Evolutionary conservation across 1,284 basidiomycete genomes (phyloP), one percentile per base, ranked within the genome.

Genomic region (Volvariella volvacea): DNA sequence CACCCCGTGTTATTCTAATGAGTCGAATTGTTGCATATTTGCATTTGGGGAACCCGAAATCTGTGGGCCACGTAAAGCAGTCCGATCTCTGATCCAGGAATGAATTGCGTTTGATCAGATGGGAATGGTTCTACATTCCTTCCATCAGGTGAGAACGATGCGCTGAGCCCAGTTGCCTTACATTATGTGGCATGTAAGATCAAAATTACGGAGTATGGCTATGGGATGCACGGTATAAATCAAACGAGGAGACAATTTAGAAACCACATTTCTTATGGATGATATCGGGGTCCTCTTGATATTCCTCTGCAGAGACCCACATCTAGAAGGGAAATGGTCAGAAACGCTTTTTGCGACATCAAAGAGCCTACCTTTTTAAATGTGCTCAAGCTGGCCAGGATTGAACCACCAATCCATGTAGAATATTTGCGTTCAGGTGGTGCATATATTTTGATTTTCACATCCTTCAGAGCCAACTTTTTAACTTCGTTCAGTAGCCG

Each of bases 381-480:
- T 16, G 96, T 97, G 55, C 83, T 94, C 48, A 99, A 67, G 32
- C 95, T 94, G 38, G 95, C 95, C 44, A 98, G 68, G 60, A 96
- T 96, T 47, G 90, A 93, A 3, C 95, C 95, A 43, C 96, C 96
- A 56, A 99, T 99, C 96, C 96, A 99, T 19, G 95, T 99, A 15
- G 93, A 94, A 66, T 99, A 99, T 70, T 99, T 99, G 51, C 96
- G 84, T 66, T 99, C 96, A n/a, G 96, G 96, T 22, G 96, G 96
- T 10, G 96, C 96, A 56, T 92, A 97, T 58, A 99, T 99, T 73
- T 97, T 97, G 67, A 99, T 93, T 74, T 98, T 98, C 60, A 95
- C 83, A 55, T 99, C 96, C 59, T 96, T 93, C 53, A 98, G 66
- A n/a, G 93, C 91, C 39, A 97, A 71, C 67, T 90, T 93, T 74